phyloP scores from a whole-genome alignment of 129 eudicot genomes.

The Chrysanthemum makinoi region DNA sequence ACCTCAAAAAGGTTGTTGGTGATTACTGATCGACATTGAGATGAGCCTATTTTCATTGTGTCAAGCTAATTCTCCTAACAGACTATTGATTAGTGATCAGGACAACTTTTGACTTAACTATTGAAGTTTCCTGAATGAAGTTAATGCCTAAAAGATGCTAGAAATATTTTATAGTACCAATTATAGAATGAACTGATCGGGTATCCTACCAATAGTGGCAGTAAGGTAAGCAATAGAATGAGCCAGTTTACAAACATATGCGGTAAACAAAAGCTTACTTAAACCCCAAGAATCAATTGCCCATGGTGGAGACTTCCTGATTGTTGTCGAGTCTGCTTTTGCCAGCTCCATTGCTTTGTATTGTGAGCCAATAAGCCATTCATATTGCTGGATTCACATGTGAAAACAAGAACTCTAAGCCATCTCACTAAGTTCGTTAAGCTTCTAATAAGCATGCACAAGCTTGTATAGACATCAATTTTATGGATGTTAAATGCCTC shows the following conservation, averaged over 20 bases:
- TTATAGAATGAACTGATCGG: neutral
- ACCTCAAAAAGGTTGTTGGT: neutral
- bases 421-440: constrained; percentile 15
- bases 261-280: constrained; percentile 50
- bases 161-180: neutral
- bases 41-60: neutral
- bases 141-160: neutral
- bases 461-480: neutral
- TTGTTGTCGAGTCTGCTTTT: constrained; percentile 80
- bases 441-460: constrained; percentile 15
- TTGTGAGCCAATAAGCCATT: constrained; percentile 91
- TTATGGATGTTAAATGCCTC: neutral
- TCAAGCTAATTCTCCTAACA: constrained; percentile 13
- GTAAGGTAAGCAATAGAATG: constrained; percentile 1
- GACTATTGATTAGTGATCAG: neutral
- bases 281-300: constrained; percentile 98
- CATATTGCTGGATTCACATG: constrained; percentile 72
- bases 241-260: neutral
- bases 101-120: neutral
- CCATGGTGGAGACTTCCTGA: constrained; percentile 95
- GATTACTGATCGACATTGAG: neutral
- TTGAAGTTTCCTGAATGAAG: neutral
- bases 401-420: constrained; percentile 11
- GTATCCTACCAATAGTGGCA: constrained; percentile 1
- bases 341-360: constrained; percentile 95